These are phyloP conservation scores for Penicillium polonicum DNA, from an alignment of 2,329 filamentous ascomycete species.

Conservation along the genomic window DNA sequence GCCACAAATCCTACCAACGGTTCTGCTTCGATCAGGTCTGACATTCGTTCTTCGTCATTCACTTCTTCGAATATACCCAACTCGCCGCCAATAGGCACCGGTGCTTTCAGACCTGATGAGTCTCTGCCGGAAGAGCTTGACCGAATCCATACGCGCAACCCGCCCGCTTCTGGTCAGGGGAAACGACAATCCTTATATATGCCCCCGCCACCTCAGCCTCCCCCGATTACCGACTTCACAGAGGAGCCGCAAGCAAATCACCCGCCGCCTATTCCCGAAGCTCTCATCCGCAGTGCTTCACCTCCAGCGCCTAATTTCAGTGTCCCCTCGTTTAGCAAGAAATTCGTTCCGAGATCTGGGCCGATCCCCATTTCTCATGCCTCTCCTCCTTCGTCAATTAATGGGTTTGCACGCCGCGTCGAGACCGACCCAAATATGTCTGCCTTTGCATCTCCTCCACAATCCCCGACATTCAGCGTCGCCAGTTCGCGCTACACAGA, in stretches of 20 bases:
- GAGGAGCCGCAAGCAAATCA: conserved; percentile 23
- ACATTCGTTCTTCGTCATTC: conserved; percentile 19
- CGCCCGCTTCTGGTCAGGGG: conserved; percentile 24
- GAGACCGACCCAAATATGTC: conserved; percentile 22
- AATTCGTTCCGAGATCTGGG: conserved; percentile 30
- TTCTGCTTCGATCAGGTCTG: conserved; percentile 7
- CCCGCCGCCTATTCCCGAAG: conserved; percentile 28
- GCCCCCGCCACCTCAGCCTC: conserved; percentile 5
- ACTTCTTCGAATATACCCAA: conserved; percentile 16
- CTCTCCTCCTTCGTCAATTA: conserved; percentile 18
- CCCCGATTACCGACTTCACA: conserved; percentile 11
- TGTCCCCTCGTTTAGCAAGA: conserved; percentile 42
- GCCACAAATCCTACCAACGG: conserved; percentile 16
- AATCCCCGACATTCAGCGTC: conserved; percentile 32
- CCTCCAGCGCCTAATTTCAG: conserved; percentile 44
- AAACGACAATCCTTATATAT: conserved; percentile 31
- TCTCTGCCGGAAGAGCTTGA: conserved; percentile 14
- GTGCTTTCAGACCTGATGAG: conserved; percentile 15
- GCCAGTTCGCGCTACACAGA: conserved; percentile 25
- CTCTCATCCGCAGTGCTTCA: conserved; percentile 30
- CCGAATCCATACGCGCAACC: conserved; percentile 16
- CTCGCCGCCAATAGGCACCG: conserved; percentile 17
- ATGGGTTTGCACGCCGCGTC: conserved; percentile 13
- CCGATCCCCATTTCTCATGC: conserved; percentile 13
- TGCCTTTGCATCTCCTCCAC: conserved; percentile 32